phyloP scores from a whole-genome alignment of 129 eudicot species.

The Solidago caesia region DNA sequence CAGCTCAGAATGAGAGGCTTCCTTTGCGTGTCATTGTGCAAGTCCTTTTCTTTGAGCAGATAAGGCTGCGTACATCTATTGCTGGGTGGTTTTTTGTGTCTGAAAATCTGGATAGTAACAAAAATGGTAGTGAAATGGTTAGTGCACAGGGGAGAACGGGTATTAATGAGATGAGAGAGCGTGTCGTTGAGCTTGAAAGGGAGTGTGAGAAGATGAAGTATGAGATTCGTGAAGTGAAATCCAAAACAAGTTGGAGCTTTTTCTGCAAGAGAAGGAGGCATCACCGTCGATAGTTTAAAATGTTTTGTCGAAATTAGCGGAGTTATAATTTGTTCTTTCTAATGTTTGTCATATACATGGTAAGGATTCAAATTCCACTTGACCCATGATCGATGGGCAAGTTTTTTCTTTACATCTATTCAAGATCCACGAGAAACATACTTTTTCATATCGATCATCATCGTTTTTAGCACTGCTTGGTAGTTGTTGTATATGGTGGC shows the following conservation, averaged over 20 bases:
- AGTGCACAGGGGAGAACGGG: slow-evolving; percentile 11
- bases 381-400: no score
- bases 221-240: slow-evolving; percentile 44
- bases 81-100: slow-evolving; percentile 80
- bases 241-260: slow-evolving; percentile 40
- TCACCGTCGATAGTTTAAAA: slow-evolving; percentile 10
- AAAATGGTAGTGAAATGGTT: slow-evolving; percentile 12
- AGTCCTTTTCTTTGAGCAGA: slow-evolving; percentile 72
- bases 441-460: no score
- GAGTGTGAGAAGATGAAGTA: slow-evolving; percentile 48
- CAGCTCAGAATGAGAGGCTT: slow-evolving; percentile 82
- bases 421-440: no score
- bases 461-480: no score
- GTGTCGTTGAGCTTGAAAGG: slow-evolving; percentile 48
- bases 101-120: slow-evolving; percentile 42
- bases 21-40: slow-evolving; percentile 74
- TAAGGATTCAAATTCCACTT: no score
- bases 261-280: slow-evolving; percentile 41
- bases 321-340: not conserved
- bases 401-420: not conserved
- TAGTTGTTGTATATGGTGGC: no score
- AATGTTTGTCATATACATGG: no score
- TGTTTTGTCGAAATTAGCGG: not conserved
- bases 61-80: slow-evolving; percentile 64
- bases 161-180: slow-evolving; percentile 47